Conservation (phyloP, 768 basidiomycete species). For the Russula abietina region DNA sequence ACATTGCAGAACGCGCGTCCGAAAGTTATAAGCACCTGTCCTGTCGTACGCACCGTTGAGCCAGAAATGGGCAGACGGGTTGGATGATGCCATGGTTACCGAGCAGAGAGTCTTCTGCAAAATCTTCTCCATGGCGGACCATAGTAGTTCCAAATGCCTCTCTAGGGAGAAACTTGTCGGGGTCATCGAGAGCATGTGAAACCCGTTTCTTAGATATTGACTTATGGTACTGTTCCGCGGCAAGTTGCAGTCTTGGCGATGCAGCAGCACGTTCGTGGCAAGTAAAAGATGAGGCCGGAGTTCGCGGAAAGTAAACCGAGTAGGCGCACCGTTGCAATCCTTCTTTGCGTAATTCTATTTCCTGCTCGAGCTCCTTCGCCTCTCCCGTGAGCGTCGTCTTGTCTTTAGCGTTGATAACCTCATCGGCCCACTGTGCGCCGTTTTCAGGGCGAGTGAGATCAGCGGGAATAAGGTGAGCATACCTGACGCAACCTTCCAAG, state of each 20-base stretch:
- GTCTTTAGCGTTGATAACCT: constrained; percentile 79
- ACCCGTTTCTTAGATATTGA: constrained; percentile 31
- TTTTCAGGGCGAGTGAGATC: constrained; percentile 8
- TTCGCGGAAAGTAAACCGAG: neutral
- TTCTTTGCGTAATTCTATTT: constrained; percentile 72
- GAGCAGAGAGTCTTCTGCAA: constrained; percentile 28
- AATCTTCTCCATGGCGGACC: constrained; percentile 38
- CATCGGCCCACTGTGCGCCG: constrained; percentile 70
- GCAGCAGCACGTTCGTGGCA: neutral
- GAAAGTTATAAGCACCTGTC: constrained; percentile 62
- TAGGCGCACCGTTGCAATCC: constrained; percentile 62
- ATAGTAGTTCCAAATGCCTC: constrained; percentile 42
- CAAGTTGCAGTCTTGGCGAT: constrained; percentile 17
- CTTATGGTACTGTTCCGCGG: constrained; percentile 23
- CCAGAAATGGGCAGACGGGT: neutral
- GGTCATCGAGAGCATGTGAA: constrained; percentile 31
- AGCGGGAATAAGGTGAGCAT: constrained; percentile 21
- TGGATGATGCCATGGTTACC: constrained; percentile 11
- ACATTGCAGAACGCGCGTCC: constrained; percentile 83
- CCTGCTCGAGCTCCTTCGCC: constrained; percentile 73
- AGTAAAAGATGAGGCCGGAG: neutral
- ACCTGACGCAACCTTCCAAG: constrained; percentile 78
- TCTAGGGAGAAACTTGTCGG: constrained; percentile 35
- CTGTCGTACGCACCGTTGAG: constrained; percentile 34
- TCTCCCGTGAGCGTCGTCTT: constrained; percentile 75